phyloP scores from a whole-genome alignment of 768 basidiomycete species.

The Termitomyces titanicus region DNA sequence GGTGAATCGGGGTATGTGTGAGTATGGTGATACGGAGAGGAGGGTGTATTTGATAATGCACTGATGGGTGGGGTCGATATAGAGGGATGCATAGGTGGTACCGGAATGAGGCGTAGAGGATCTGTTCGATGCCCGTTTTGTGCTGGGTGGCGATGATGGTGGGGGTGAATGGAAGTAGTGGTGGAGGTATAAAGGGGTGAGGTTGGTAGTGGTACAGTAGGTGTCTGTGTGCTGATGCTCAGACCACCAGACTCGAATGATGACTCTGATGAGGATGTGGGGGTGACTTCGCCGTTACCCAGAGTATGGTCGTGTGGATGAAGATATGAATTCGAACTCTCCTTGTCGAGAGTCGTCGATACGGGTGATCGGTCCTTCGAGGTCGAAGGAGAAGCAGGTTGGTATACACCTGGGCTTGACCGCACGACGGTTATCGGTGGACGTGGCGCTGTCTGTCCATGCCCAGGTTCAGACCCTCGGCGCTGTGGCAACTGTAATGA shows the following conservation, averaged over 20 bases:
- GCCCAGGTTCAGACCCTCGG: constrained; percentile 10
- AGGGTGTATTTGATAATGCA: background rate
- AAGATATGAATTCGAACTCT: background rate
- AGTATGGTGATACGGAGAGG: background rate
- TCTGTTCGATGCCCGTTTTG: constrained; percentile 4
- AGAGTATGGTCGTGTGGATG: background rate
- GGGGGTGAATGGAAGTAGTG: constrained; percentile 6
- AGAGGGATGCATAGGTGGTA: constrained; percentile 7
- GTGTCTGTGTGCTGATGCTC: background rate
- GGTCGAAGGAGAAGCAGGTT: background rate
- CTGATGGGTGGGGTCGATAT: constrained; percentile 7
- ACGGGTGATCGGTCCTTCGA: background rate
- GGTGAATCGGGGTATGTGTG: constrained; percentile 3
- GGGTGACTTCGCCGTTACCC: constrained; percentile 10
- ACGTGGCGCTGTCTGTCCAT: background rate
- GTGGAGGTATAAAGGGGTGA: background rate
- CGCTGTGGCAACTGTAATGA: constrained; percentile 9
- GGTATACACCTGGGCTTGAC: constrained; percentile 1
- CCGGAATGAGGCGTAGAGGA: constrained; percentile 14
- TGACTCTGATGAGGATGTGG: constrained; percentile 6
- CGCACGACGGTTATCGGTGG: background rate
- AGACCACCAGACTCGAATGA: constrained; percentile 6
- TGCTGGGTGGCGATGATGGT: constrained; percentile 9
- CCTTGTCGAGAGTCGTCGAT: background rate
- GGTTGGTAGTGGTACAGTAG: background rate